Conservation (phyloP, 345 rosid species). For the Populus tremula region DNA sequence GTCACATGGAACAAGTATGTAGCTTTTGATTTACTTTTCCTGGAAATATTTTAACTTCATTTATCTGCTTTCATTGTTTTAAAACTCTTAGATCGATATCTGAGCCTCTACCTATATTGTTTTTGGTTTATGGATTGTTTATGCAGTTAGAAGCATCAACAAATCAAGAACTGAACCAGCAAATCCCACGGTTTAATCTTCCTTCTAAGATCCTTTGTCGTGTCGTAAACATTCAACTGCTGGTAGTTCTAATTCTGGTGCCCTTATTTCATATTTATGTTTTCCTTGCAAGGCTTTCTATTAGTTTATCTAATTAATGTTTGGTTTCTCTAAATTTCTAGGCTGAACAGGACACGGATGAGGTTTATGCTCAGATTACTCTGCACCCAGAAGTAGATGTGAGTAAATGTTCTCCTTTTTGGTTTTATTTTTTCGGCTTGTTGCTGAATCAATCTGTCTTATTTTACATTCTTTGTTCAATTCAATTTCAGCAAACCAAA, state of each 20-base stretch:
- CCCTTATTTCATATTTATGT: not conserved
- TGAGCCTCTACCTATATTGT: not conserved
- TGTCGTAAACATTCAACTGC: slow-evolving; percentile 61
- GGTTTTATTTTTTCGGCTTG: not conserved
- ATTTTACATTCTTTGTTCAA: not conserved
- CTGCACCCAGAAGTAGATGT: slow-evolving; percentile 65
- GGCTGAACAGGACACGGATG: slow-evolving; percentile 98
- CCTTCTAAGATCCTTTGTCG: slow-evolving; percentile 80
- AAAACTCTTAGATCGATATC: not conserved
- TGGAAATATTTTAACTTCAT: slow-evolving; percentile 7
- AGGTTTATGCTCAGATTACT: slow-evolving; percentile 90
- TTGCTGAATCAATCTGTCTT: not conserved
- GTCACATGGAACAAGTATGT: slow-evolving; percentile 90
- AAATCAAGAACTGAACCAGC: slow-evolving; percentile 67
- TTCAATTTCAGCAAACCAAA: slow-evolving; percentile 43
- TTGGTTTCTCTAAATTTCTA: slow-evolving; percentile 27
- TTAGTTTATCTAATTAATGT: not conserved
- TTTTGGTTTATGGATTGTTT: slow-evolving; percentile 12
- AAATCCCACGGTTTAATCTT: slow-evolving; percentile 63
- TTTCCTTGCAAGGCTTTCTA: not conserved
- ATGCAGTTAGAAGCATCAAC: slow-evolving; percentile 84
- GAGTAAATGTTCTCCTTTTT: slow-evolving; percentile 24
- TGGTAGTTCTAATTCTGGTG: slow-evolving; percentile 41
- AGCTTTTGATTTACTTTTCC: not conserved
- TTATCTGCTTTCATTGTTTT: slow-evolving; percentile 13